Percentiles rank a stretch among this genome's conserved stretches.
Evolutionary conservation across 140 eudicot genomes (phyloP).

Genomic region (Senecio squalidus): DNA sequence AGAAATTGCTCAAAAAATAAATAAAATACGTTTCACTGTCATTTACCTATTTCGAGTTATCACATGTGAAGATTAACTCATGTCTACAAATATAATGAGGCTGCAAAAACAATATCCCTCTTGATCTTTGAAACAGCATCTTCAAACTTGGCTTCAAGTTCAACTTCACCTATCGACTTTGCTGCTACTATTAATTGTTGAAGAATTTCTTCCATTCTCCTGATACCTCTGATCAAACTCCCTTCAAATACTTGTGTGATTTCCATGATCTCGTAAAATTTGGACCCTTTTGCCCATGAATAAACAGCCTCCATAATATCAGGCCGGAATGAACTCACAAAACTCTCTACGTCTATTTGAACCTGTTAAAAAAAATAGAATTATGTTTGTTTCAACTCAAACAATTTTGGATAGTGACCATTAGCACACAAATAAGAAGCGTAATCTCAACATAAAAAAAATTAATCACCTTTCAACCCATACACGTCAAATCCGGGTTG

Average conservation of each 20-base stretch:
- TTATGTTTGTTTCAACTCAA: too few species aligned
- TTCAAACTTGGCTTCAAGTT: slow-evolving; percentile 85
- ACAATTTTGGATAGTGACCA: too few species aligned
- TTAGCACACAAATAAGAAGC: too few species aligned
- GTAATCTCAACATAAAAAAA: too few species aligned
- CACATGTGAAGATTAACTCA: background rate
- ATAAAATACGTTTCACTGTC: background rate
- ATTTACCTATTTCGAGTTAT: slow-evolving; percentile 11
- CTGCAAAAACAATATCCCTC: slow-evolving; percentile 98
- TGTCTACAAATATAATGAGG: slow-evolving; percentile 75
- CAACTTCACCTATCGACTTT: slow-evolving; percentile 84
- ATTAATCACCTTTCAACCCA: too few species aligned
- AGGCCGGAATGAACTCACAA: slow-evolving; percentile 81
- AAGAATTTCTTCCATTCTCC: slow-evolving; percentile 94
- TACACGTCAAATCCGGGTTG: too few species aligned
- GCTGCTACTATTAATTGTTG: slow-evolving; percentile 93
- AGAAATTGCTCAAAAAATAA: background rate
- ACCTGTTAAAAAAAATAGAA: slow-evolving; percentile 37
- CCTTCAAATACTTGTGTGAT: slow-evolving; percentile 93
- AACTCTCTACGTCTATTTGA: slow-evolving; percentile 82
- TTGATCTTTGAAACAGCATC: slow-evolving; percentile 89
- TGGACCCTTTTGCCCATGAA: slow-evolving; percentile 94
- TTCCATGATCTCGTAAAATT: slow-evolving; percentile 91
- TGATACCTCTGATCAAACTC: slow-evolving; percentile 89
- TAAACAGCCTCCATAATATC: slow-evolving; percentile 97